Evolutionary conservation across 129 eudicot species (phyloP).

Genomic region (Sambucus nigra): DNA sequence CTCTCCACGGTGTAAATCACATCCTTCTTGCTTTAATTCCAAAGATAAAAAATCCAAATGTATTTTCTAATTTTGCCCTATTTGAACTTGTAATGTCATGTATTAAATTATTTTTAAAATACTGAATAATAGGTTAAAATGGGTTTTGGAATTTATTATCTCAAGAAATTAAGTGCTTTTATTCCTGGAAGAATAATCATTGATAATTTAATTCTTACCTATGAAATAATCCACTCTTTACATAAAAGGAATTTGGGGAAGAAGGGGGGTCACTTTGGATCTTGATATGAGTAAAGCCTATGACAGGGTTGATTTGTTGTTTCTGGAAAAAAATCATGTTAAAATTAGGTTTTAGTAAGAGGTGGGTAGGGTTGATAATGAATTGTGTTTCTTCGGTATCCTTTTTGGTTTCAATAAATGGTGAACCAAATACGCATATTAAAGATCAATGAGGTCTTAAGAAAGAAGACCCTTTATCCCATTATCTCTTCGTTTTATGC

Average conservation of each 20-base stretch:
- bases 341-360: background rate
- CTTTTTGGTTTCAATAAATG: background rate
- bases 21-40: background rate
- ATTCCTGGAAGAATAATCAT: background rate
- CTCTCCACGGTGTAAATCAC: too few relatives aligned
- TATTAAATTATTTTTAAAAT: background rate
- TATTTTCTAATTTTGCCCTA: background rate
- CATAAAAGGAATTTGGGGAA: background rate
- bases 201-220: background rate
- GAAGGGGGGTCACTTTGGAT: background rate
- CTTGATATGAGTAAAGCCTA: background rate
- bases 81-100: background rate
- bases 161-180: background rate
- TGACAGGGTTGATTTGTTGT: background rate
- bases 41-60: background rate
- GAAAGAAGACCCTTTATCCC: too few relatives aligned
- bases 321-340: background rate
- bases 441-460: too few relatives aligned
- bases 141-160: background rate
- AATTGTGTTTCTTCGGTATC: background rate
- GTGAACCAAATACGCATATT: too few relatives aligned
- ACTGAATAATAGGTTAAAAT: too few relatives aligned
- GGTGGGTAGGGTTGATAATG: background rate
- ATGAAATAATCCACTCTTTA: background rate
- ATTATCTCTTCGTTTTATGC: too few relatives aligned